A percentile compares a stretch with the other conserved stretches of the same genome.
phyloP scores from a whole-genome alignment of 1,284 basidiomycete genomes.

The Cyathus olla region DNA sequence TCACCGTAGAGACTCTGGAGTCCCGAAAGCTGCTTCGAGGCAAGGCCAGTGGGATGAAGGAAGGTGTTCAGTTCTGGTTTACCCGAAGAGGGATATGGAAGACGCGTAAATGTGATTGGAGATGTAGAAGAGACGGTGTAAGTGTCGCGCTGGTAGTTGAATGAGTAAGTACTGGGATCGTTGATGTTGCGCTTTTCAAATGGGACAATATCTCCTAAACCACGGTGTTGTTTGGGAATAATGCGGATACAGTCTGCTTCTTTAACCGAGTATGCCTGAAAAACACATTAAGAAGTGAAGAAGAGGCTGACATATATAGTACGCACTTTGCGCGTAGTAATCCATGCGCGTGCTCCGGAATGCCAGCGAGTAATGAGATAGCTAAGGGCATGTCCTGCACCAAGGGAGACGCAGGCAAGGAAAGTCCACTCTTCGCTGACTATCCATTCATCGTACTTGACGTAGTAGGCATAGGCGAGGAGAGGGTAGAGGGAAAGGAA shows the following conservation, averaged over 20 bases:
- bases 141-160: constrained; percentile 97
- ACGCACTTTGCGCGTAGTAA: constrained; percentile 78
- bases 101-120: constrained; percentile 79
- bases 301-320: constrained; percentile 10
- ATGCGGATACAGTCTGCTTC: constrained; percentile 88
- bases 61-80: constrained; percentile 82
- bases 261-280: constrained; percentile 73
- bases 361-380: constrained; percentile 96
- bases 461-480: constrained; percentile 91
- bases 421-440: constrained; percentile 98
- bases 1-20: constrained; percentile 82
- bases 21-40: constrained; percentile 51
- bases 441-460: constrained; percentile 92
- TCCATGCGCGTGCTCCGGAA: constrained; percentile 80
- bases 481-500: constrained; percentile 91
- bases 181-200: constrained; percentile 73
- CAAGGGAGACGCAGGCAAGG: constrained; percentile 88
- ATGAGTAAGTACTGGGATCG: constrained; percentile 79
- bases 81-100: constrained; percentile 91
- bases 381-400: constrained; percentile 91
- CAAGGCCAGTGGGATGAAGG: constrained; percentile 62
- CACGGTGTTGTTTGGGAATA: constrained; percentile 88
- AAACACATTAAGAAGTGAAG: neutral
- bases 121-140: constrained; percentile 80
- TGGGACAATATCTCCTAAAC: constrained; percentile 91